phyloP scores from a whole-genome alignment of 1,284 basidiomycete genomes.

The Cutaneotrichosporon sp. region DNA sequence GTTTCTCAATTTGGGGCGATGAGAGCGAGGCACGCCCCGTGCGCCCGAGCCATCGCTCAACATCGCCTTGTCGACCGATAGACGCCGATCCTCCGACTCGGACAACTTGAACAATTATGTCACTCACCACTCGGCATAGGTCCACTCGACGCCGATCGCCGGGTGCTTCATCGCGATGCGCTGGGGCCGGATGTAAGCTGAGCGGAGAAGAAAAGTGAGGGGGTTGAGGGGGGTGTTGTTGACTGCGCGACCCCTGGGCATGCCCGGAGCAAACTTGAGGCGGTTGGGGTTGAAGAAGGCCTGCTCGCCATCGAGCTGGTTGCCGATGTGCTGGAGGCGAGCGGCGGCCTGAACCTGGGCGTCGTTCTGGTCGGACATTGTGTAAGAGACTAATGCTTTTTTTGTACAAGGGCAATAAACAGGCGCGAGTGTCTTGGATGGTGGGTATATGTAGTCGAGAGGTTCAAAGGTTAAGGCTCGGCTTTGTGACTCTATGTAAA shows the following conservation, averaged over 20 bases:
- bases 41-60: not conserved
- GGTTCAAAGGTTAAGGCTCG: not conserved
- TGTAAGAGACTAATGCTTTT: not conserved
- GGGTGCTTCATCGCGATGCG: constrained; percentile 26
- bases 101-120: not conserved
- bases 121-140: constrained; percentile 28
- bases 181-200: constrained; percentile 24
- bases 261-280: constrained; percentile 20
- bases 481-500: not conserved
- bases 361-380: constrained; percentile 9
- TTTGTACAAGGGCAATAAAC: not conserved
- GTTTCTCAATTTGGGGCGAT: no score
- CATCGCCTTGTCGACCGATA: not conserved
- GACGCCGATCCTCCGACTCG: not conserved
- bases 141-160: constrained; percentile 24
- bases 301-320: constrained; percentile 9
- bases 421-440: not conserved
- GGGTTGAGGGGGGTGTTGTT: constrained; percentile 26
- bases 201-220: constrained; percentile 25
- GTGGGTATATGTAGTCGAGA: not conserved
- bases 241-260: constrained; percentile 14
- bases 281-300: constrained; percentile 24
- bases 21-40: not conserved
- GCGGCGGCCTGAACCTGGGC: constrained; percentile 17
- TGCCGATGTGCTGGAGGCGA: constrained; percentile 20